Base-by-base conservation (phyloP, 805 yeast genomes). In the Saturnispora kantuleensis region DNA sequence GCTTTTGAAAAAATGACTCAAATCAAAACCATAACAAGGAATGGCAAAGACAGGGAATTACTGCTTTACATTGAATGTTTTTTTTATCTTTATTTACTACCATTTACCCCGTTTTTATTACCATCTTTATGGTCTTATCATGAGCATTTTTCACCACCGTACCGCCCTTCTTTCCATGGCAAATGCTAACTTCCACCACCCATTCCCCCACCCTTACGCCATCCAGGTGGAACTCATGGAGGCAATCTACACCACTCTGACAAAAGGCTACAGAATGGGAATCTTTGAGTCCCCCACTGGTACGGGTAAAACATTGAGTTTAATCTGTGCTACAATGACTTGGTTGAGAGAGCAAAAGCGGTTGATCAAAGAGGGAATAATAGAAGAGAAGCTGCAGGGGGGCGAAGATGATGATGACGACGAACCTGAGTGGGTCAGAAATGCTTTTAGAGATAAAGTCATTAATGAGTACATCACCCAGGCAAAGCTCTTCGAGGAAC, bases 251-350 rank as follows among this genome's bases (percentile, higher is more conserved):
- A 73, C 73, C 18, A 71, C 84, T 1, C 67, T 89, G 13, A 67
- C 69, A 10, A 48, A 60, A 10, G 60, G 56, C 37, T 73, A 69
- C 54, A 85, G 83, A 56, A 67, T 89, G 2, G 95, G 94, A 0
- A 68, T 89, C 1, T 81, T 89, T 55, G 97, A 89, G 58, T 81
- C 93, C 46, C 97, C 97, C 0, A 89, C 97, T 0, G 97, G 97
- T 6, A 85, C 89, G 1, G 97, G 97, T 3, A 89, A 89, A 61
- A 88, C 97, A 0, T 65, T 90, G 3, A 86, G 96, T 0, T 63
- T 89, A 38, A 83, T 90, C 3, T 90, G 97, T 57, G 76, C 94
- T 0, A 68, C 90, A 0, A 71, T 89, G 74, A 76, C 89, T 0
- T 89, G 96, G 95, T 66, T 89, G 16, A 46, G 66, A 31, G 51